phyloP scores from a whole-genome alignment of 2,329 filamentous ascomycete genomes.

The Sphaerulina musiva region DNA sequence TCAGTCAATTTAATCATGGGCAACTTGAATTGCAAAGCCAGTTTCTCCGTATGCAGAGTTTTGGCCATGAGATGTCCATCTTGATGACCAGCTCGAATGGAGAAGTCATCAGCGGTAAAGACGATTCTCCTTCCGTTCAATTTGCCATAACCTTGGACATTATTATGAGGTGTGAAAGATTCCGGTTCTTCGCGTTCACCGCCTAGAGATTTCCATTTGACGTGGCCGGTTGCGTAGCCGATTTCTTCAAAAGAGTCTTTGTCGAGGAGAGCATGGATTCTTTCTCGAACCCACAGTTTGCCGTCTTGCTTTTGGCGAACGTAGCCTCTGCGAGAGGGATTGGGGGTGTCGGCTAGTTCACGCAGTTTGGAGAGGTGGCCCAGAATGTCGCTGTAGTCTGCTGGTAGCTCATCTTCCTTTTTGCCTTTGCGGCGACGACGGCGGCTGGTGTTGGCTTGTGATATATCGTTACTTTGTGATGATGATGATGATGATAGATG shows the following conservation, averaged over 20 bases:
- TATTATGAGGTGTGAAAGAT: constrained; percentile 54
- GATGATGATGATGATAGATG: constrained; percentile 19
- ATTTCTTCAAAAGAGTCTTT: constrained; percentile 52
- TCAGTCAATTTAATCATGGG: constrained; percentile 60
- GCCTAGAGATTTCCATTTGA: constrained; percentile 50
- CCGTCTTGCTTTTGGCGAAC: constrained; percentile 57
- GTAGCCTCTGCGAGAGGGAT: constrained; percentile 51
- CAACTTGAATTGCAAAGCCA: constrained; percentile 51
- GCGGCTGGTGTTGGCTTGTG: constrained; percentile 27
- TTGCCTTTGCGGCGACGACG: constrained; percentile 32
- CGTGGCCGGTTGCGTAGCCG: constrained; percentile 54
- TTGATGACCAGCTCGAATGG: constrained; percentile 57
- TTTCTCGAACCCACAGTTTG: constrained; percentile 59
- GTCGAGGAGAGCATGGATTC: constrained; percentile 54
- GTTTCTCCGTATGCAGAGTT: constrained; percentile 56
- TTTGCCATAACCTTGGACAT: constrained; percentile 50
- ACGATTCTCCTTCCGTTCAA: constrained; percentile 50
- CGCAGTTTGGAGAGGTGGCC: constrained; percentile 49
- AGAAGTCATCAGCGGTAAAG: constrained; percentile 60
- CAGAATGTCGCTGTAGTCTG: constrained; percentile 57
- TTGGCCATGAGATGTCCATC: constrained; percentile 53
- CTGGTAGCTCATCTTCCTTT: constrained; percentile 43
- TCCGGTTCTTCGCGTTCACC: constrained; percentile 43
- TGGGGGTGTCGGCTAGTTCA: constrained; percentile 50
- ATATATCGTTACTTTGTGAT: constrained; percentile 15